Evolutionary conservation across 306 rosid genomes (phyloP), one percentile per base, ranked within the genome.

Genomic region (Morella rubra): DNA sequence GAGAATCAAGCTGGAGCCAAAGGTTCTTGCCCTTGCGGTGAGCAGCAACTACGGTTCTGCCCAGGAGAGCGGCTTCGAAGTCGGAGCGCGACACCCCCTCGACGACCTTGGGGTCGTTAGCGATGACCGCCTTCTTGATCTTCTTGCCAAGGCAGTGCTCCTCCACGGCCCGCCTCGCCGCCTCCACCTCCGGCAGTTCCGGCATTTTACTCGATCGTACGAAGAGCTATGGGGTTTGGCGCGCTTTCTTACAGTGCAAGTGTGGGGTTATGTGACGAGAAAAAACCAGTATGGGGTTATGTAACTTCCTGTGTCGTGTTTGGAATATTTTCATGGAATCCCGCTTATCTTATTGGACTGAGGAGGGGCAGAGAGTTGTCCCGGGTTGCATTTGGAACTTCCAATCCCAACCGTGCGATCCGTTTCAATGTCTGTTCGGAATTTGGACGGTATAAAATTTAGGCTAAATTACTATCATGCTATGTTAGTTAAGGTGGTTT

Each of bases 161-260:
- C 73, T 85, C 88, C 1, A 95, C 79, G 64, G 98, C 96, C 73
- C 89, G 84, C 82, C 98, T 89, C 27, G 98, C 97, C 83, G 93
- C 98, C 90, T 94, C 98, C 56, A 94, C 98, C 83, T 95, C 98
- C 71, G 98, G 98, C 44, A 95, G 88, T 83, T 92, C 97, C 46
- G 98, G 98, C 98, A 95, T 95, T 69, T 75, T 14, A 69, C 32
- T 22, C 42, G 37, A 69, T n/a, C 37, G 32, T 59, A 68, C 15
- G 58, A 62, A 12, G 54, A 56, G 76, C 67, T 24, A 42, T 18
- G 60, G 51, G 24, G 76, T 41, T 76, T 85, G 80, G 82, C 75
- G 96, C 93, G 79, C 78, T 80, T 76, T 69, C 66, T 62, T 18
- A 7, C 15, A 16, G 22, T 16, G 69, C 16, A 47, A 41, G 70